Evolutionary conservation across 768 basidiomycete genomes (phyloP), one percentile per base, ranked within the genome.

Genomic region (Amanita phalloides): DNA sequence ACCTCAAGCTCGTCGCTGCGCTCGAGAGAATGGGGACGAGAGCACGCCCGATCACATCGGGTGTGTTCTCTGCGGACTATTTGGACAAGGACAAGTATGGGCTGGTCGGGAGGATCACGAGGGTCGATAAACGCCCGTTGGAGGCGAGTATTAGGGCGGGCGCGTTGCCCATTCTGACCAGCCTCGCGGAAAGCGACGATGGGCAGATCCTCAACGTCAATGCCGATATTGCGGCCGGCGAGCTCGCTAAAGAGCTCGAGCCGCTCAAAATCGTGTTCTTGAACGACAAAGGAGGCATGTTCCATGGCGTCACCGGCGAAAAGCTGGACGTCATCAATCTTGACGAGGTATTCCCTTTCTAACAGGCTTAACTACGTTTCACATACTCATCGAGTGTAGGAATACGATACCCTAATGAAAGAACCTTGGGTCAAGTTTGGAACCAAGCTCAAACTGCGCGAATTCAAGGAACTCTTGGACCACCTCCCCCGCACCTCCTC

Each of bases 161-260:
- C 30, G 93, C 92, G 20, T 76, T 99, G 23, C 96, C 96, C 53
- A 96, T 99, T 68, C 75, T 98, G 17, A 97, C 93, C 57, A 89
- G 85, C 65, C 73, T 99, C 47, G 95, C 96, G 5, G 96, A 98
- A 69, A 88, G 89, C 32, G 77, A 83, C 20, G 91, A 96, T 32
- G 96, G 96, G n/a, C 96, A 99, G 67, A 93, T 99, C 59, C 75
- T 98, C 56, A 99, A 99, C 61, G 96, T 99, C 65, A 99, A 98
- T 62, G 96, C 96, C 20, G 96, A 99, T 65, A 89, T 98, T 56
- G 96, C 96, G 1, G 95, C 96, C 1, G 96, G 95, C 37, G 96
- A 99, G 68, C 79, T 99, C 17, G 88, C 95, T 6, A 96, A 97
- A 71, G 95, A 98, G 65, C 76, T 99, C 23, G 95, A 98, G 68